Percentiles rank a stretch among this genome's conserved stretches.
Conservation (phyloP, 1,284 basidiomycete genomes). For the Anthracocystis panici-leucophaei region DNA sequence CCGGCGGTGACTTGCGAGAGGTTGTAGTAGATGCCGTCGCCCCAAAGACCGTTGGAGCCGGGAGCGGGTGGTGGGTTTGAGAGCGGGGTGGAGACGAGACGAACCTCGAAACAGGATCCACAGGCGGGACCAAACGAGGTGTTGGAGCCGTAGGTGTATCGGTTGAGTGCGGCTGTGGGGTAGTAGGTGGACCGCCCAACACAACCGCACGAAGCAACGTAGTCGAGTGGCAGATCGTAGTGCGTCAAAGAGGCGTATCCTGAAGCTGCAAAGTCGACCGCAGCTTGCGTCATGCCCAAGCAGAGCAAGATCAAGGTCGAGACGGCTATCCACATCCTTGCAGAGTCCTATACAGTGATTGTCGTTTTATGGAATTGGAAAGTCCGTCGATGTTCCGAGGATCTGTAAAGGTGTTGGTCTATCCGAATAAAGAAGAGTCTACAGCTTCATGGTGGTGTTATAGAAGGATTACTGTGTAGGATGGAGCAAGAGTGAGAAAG, state of each 20-base stretch:
- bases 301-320: slow-evolving; percentile 6
- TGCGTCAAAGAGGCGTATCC: slow-evolving; percentile 61
- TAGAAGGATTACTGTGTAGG: background rate
- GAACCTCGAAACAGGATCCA: slow-evolving; percentile 51
- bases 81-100: slow-evolving; percentile 52
- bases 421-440: background rate
- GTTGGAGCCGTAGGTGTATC: slow-evolving; percentile 50
- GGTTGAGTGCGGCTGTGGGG: slow-evolving; percentile 57
- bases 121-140: slow-evolving; percentile 57
- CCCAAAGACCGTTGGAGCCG: slow-evolving; percentile 30
- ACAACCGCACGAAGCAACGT: slow-evolving; percentile 62
- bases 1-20: slow-evolving; percentile 21
- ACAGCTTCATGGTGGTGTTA: background rate
- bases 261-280: slow-evolving; percentile 25
- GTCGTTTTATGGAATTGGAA: background rate
- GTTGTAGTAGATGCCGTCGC: slow-evolving; percentile 49
- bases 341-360: too few relatives aligned
- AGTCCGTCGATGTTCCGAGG: background rate
- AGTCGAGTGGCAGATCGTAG: slow-evolving; percentile 55
- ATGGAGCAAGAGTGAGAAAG: background rate
- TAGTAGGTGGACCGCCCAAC: slow-evolving; percentile 50
- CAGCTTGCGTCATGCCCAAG: background rate
- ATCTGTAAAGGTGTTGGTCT: background rate
- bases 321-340: slow-evolving; percentile 6
- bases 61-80: slow-evolving; percentile 33